These are phyloP conservation scores for Paecilomyces dactylethromorphus DNA, from an alignment of 2,329 filamentous ascomycete genomes.

Conservation along the genomic window DNA sequence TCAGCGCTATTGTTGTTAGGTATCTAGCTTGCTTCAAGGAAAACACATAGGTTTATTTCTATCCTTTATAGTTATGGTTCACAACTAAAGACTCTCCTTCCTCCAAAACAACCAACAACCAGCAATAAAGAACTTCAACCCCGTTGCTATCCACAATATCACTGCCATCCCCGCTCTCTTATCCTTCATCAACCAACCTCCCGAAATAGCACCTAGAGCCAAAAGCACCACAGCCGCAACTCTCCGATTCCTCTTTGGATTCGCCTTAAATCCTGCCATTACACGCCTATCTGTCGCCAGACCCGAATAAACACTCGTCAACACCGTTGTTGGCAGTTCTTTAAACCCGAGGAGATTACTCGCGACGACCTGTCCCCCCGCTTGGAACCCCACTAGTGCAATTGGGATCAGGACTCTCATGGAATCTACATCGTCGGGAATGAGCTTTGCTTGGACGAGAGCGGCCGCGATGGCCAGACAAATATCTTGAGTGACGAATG, in stretches of 20 bases:
- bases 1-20: too few relatives aligned
- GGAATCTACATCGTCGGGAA: slow-evolving; percentile 6
- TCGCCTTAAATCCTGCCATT: slow-evolving; percentile 3
- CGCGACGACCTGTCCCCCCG: slow-evolving; percentile 16
- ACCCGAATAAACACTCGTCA: slow-evolving; percentile 18
- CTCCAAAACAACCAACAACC: slow-evolving; percentile 4
- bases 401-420: slow-evolving; percentile 12
- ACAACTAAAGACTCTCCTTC: too few relatives aligned
- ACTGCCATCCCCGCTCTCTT: slow-evolving; percentile 5
- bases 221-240: neutral
- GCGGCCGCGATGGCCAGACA: slow-evolving; percentile 13
- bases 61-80: too few relatives aligned
- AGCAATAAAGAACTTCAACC: slow-evolving; percentile 11
- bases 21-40: too few relatives aligned
- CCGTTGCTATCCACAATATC: slow-evolving; percentile 1
- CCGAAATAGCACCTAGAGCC: slow-evolving; percentile 13
- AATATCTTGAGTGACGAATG: slow-evolving; percentile 15
- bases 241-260: slow-evolving; percentile 4
- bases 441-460: slow-evolving; percentile 10
- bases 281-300: slow-evolving; percentile 12
- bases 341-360: slow-evolving; percentile 13
- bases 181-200: slow-evolving; percentile 14
- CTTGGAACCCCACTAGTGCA: slow-evolving; percentile 17
- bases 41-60: too few relatives aligned
- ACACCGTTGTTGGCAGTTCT: slow-evolving; percentile 18